A percentile compares a stretch with the other conserved stretches of the same genome.
Conservation (phyloP, 2,329 filamentous ascomycete species). For the Lasiodiplodia gonubiensis region DNA sequence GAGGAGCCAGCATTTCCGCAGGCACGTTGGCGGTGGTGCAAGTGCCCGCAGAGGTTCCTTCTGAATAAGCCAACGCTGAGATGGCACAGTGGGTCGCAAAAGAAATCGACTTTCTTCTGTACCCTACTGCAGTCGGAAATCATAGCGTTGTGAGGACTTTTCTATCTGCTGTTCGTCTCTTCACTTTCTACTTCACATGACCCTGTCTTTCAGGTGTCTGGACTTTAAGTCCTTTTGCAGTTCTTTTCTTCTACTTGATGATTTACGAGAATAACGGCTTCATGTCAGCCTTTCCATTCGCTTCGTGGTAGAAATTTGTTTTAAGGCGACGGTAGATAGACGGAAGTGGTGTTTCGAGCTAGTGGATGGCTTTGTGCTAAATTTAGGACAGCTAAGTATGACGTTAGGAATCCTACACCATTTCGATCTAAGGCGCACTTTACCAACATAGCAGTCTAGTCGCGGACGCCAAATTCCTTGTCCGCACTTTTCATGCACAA, state of each 20-base stretch:
- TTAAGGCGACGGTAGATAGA: background rate
- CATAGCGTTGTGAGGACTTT: background rate
- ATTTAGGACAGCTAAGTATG: background rate
- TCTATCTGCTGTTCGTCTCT: background rate
- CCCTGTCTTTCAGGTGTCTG: background rate
- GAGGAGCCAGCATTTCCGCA: slow-evolving; percentile 7
- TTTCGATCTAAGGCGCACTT: background rate
- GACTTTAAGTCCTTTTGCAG: background rate
- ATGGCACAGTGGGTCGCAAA: background rate
- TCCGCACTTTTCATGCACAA: background rate
- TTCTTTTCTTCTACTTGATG: slow-evolving; percentile 1
- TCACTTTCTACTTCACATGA: too few relatives aligned
- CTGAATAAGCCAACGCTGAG: background rate
- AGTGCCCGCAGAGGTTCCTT: background rate
- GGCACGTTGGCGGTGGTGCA: slow-evolving; percentile 23
- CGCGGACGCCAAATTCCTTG: background rate
- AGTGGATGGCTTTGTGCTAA: background rate
- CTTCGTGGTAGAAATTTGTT: background rate
- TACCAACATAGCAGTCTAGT: background rate
- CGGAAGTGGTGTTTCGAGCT: background rate
- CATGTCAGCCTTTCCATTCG: background rate
- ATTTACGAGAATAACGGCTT: slow-evolving; percentile 10
- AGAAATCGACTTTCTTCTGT: too few relatives aligned
- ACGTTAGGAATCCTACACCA: background rate
- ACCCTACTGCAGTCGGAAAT: background rate